Conservation (phyloP, 768 basidiomycete species). For the Ramaria sp. region DNA sequence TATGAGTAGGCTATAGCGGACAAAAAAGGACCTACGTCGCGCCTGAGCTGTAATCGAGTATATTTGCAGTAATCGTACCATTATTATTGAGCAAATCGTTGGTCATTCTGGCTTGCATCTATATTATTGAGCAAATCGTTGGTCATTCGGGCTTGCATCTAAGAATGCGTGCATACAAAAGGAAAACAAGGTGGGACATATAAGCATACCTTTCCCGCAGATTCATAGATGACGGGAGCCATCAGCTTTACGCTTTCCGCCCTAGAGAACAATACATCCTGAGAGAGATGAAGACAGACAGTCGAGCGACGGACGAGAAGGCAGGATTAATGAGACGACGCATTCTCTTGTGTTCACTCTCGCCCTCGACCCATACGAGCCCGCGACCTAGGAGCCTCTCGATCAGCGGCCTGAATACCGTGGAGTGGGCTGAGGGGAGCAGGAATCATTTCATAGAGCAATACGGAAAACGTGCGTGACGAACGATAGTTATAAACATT, state of each 20-base stretch:
- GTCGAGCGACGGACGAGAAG: slow-evolving; percentile 12
- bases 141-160: too few species aligned
- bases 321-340: slow-evolving; percentile 12
- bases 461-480: not conserved
- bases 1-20: not conserved
- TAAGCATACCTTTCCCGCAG: slow-evolving; percentile 7
- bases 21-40: slow-evolving; percentile 7
- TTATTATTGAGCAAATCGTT: not conserved
- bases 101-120: not conserved
- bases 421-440: slow-evolving; percentile 12
- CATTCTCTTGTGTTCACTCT: slow-evolving; percentile 23
- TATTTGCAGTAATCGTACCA: slow-evolving; percentile 6
- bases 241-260: slow-evolving; percentile 7
- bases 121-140: too few species aligned
- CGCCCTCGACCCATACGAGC: slow-evolving; percentile 28
- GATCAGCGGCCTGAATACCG: slow-evolving; percentile 24
- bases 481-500: slow-evolving; percentile 13
- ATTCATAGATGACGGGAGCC: slow-evolving; percentile 6
- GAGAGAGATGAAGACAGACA: not conserved
- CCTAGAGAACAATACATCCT: not conserved
- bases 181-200: not conserved
- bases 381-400: slow-evolving; percentile 24
- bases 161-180: not conserved
- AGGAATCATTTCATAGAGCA: not conserved
- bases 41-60: slow-evolving; percentile 10